Conservation (phyloP, 129 eudicot species). For the Logfia minima region DNA sequence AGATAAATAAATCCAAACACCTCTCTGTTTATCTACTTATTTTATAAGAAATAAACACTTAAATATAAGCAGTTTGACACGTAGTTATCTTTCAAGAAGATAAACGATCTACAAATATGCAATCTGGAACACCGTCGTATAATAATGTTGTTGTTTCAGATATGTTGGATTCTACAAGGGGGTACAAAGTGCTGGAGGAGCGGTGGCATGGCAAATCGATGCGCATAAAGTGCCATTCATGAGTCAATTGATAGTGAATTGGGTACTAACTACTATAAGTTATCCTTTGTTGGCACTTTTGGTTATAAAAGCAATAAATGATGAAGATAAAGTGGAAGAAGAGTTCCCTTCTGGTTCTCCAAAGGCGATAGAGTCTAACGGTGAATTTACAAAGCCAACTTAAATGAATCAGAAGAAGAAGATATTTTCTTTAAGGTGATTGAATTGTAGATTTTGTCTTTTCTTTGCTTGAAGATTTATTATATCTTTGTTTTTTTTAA, state of each 20-base stretch:
- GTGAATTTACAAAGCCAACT: conserved; percentile 26
- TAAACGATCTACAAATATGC: not conserved
- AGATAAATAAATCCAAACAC: not conserved
- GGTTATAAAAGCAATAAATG: conserved; percentile 71
- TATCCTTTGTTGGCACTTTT: conserved; percentile 50
- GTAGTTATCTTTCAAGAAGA: not conserved
- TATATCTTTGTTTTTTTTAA: not conserved
- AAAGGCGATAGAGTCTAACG: conserved; percentile 15
- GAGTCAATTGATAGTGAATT: conserved; percentile 61
- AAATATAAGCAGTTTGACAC: not conserved
- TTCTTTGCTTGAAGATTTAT: not conserved
- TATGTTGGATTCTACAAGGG: conserved; percentile 91
- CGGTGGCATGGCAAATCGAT: conserved; percentile 94
- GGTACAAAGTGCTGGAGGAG: conserved; percentile 96
- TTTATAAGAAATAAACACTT: no score
- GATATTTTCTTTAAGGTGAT: not conserved
- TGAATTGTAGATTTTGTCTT: conserved; percentile 20
- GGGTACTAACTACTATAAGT: conserved; percentile 59
- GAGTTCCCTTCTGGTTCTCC: not conserved
- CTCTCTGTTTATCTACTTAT: no score
- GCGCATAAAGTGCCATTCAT: conserved; percentile 55
- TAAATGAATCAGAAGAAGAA: not conserved
- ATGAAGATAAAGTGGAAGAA: conserved; percentile 41
- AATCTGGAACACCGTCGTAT: not conserved
- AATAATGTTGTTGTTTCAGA: conserved; percentile 34